Evolutionary conservation across 352 stramenopile species (phyloP), one percentile per base, ranked within the genome.

Genomic region (Phytophthora litchii): DNA sequence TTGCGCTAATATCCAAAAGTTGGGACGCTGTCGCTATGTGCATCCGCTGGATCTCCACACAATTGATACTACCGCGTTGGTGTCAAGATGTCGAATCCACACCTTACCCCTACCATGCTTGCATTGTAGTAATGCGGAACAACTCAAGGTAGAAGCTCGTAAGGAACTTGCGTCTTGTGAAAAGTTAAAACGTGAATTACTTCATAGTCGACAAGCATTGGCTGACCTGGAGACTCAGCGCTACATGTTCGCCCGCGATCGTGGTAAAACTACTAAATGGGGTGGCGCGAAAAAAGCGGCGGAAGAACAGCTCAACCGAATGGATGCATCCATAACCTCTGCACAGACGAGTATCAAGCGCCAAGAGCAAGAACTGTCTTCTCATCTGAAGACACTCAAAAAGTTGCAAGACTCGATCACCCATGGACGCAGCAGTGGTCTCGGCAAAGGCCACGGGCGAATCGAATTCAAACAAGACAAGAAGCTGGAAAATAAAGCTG

Each of bases 1-100:
- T 12, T 93, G 81, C 42, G 49, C 44, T 5, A 89, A 88, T 48
- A 73, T 88, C 25, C 76, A 88, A 43, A 64, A 78, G 7, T 72
- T 89, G 20, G 79, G 80, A 1, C 76, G 81, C 0, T 93, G 83
- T 47, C 61, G 74, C 8, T 93, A 81, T 54, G 72, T 69, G 8
- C 83, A 93, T 41, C 81, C 80, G 14, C 42, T 70, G 3, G 41
- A 70, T 5, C 23, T 88, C 1, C 83, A 89, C 46, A 61, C 21
- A 4, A 85, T 93, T 35, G 78, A 93, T 47, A 88, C 56, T 13
- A 58, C 25, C 11, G 43, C 37, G 11, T 35, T 89, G 35, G 54
- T 68, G 9, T 54, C 67, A 17, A 75, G 81, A 23, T 93, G 80
- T 41, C 40, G 11, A 0, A 41, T 56, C 1, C 80, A 91, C 64